Evolutionary conservation across 2,329 filamentous ascomycete species (phyloP), one percentile per base, ranked within the genome.

Genomic region (Cladosporium sp.): DNA sequence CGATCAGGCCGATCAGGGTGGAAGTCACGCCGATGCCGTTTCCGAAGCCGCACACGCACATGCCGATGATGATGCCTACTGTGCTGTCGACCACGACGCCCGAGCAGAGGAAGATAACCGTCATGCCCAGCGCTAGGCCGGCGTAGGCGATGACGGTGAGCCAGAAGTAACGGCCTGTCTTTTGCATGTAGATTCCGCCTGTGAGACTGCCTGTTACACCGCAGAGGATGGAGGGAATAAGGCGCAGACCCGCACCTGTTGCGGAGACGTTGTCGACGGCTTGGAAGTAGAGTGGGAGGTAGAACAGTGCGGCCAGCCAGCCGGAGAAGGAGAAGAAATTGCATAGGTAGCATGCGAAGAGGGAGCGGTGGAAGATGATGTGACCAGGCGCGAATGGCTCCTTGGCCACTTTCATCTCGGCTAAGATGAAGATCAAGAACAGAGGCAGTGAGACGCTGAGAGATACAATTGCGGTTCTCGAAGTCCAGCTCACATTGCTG

Each of bases 241-340:
- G 76, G 29, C 83, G 72, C 1, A 85, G 53, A 1, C 86, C 86
- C 3, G 86, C 80, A 48, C 74, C 66, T 0, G 84, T 83, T 1
- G 88, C 84, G 3, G 77, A 78, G 19, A 83, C 70, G 4, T 80
- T 81, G 43, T 85, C 74, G 1, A 85, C 83, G 4, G 84, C 86
- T 68, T 92, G 88, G 68, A 87, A 88, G 68, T 86, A 89, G 2
- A 92, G 73, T 1, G 88, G 86, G n/a, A 88, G 71, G 68, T 88
- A 88, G 72, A 89, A 92, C 3, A 87, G 57, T 1, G 77, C 70
- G 0, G 80, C 77, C 41, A 83, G 66, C 72, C 74, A 80, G 12
- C 79, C 83, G 1, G 75, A 80, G 47, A 86, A 79, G 45, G 79
- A 76, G 66, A 88, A 89, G 70, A 89, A 88, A 65, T 89, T 89